phyloP scores from a whole-genome alignment of 2,329 filamentous ascomycete species.

The Parafenestella ontariensis region DNA sequence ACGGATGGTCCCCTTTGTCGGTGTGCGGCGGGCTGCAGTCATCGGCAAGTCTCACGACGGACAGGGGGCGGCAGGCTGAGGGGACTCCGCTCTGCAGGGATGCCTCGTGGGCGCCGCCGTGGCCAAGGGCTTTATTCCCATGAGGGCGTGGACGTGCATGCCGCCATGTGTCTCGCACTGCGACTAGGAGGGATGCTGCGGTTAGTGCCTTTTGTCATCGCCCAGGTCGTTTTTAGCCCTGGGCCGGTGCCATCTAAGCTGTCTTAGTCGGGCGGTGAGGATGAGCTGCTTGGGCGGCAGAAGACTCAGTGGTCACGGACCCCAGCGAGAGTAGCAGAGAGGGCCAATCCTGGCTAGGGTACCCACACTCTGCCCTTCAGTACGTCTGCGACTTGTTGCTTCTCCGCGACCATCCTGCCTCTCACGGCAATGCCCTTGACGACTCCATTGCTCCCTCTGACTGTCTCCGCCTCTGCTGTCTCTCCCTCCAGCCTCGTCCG shows the following conservation, averaged over 20 bases:
- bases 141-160: conserved; percentile 29
- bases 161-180: conserved; percentile 39
- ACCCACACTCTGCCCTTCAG: conserved; percentile 44
- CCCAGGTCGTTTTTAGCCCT: conserved; percentile 39
- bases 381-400: conserved; percentile 32
- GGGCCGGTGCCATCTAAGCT: conserved; percentile 32
- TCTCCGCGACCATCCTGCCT: conserved; percentile 43
- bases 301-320: conserved; percentile 31
- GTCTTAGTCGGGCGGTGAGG: conserved; percentile 39
- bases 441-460: conserved; percentile 37
- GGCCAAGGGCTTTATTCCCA: conserved; percentile 41
- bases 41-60: conserved; percentile 18
- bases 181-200: conserved; percentile 26
- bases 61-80: conserved; percentile 17
- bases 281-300: conserved; percentile 28
- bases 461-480: conserved; percentile 27
- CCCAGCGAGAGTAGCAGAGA: conserved; percentile 18
- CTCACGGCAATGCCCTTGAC: conserved; percentile 45
- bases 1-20: conserved; percentile 10
- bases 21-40: conserved; percentile 17
- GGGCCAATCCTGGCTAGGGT: conserved; percentile 44
- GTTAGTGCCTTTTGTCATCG: conserved; percentile 38
- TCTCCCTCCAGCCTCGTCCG: conserved; percentile 11
- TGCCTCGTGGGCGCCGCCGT: conserved; percentile 43
- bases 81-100: conserved; percentile 32